These are phyloP conservation scores for Aspergillus viridinutans DNA, from an alignment of 2,329 filamentous ascomycete species.

Conservation along the genomic window DNA sequence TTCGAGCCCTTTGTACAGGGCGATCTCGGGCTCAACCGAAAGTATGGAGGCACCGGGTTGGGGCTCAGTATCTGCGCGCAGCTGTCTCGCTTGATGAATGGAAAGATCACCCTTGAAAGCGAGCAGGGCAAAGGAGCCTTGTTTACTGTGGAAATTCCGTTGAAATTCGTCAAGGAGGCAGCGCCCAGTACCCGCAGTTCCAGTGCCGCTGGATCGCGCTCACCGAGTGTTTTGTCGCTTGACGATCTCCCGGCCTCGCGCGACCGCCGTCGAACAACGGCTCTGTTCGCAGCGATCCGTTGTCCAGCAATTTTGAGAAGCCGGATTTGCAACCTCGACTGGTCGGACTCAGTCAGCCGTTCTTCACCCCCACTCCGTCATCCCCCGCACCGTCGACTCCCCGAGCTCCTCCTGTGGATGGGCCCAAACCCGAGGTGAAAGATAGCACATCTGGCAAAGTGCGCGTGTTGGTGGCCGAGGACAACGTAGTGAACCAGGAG, in stretches of 20 bases:
- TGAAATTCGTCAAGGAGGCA: constrained; percentile 69
- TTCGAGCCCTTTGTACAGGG: constrained; percentile 95
- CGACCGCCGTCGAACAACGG: constrained; percentile 20
- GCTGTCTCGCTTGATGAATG: constrained; percentile 76
- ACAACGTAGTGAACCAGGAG: constrained; percentile 63
- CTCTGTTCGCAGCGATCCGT: constrained; percentile 15
- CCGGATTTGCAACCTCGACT: constrained; percentile 68
- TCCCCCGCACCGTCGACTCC: neutral
- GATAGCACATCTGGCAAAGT: constrained; percentile 59
- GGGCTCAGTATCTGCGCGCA: constrained; percentile 88
- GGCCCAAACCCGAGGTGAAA: constrained; percentile 42
- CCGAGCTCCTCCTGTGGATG: constrained; percentile 26
- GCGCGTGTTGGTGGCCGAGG: constrained; percentile 81
- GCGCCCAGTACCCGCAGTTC: constrained; percentile 40
- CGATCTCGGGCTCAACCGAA: constrained; percentile 83
- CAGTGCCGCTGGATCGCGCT: constrained; percentile 26
- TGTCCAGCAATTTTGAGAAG: constrained; percentile 47
- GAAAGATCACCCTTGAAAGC: constrained; percentile 68
- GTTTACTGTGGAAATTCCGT: constrained; percentile 77
- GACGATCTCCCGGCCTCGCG: constrained; percentile 22
- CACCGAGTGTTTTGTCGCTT: constrained; percentile 26
- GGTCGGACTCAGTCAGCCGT: constrained; percentile 77
- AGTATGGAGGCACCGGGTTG: constrained; percentile 82
- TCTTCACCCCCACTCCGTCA: constrained; percentile 50
- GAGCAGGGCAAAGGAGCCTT: constrained; percentile 69